Percentiles rank a stretch among this genome's conserved stretches.
Evolutionary conservation across 768 basidiomycete genomes (phyloP).

Genomic region (Scleroderma bovista): DNA sequence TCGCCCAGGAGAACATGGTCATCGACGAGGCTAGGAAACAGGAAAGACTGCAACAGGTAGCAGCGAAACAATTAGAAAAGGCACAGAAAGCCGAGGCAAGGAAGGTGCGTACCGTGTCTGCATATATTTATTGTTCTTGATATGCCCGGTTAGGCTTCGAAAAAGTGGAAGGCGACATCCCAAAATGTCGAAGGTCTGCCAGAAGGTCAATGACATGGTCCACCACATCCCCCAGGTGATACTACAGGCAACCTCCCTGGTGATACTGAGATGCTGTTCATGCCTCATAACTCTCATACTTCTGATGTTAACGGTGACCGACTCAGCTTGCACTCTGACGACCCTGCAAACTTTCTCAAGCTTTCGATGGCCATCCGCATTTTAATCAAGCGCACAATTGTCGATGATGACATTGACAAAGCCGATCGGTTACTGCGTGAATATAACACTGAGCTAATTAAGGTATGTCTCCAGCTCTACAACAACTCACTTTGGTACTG

Average conservation of each 20-base stretch:
- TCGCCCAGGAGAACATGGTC: background rate
- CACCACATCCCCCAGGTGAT: background rate
- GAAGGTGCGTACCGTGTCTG: background rate
- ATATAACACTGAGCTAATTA: slow-evolving; percentile 6
- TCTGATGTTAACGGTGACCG: slow-evolving; percentile 11
- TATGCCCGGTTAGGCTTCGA: background rate
- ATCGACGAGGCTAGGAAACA: background rate
- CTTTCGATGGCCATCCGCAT: slow-evolving; percentile 11
- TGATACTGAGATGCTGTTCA: background rate
- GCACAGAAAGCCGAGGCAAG: background rate
- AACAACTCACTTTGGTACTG: slow-evolving; percentile 3
- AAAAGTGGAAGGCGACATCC: background rate
- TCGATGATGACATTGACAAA: slow-evolving; percentile 1
- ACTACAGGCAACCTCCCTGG: background rate
- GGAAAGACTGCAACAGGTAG: background rate
- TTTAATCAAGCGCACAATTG: slow-evolving; percentile 5
- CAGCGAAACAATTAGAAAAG: slow-evolving; percentile 1
- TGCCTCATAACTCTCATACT: too few relatives aligned
- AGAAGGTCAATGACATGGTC: background rate
- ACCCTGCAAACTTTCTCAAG: slow-evolving; percentile 19
- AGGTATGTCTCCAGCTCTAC: background rate
- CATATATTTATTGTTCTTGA: background rate
- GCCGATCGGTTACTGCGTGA: slow-evolving; percentile 16
- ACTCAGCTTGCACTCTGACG: slow-evolving; percentile 13
- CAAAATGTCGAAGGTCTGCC: background rate